Percentiles rank a stretch among this genome's conserved stretches.
Conservation (phyloP, 495 filamentous ascomycete species). For the Penicillium bovifimosum region DNA sequence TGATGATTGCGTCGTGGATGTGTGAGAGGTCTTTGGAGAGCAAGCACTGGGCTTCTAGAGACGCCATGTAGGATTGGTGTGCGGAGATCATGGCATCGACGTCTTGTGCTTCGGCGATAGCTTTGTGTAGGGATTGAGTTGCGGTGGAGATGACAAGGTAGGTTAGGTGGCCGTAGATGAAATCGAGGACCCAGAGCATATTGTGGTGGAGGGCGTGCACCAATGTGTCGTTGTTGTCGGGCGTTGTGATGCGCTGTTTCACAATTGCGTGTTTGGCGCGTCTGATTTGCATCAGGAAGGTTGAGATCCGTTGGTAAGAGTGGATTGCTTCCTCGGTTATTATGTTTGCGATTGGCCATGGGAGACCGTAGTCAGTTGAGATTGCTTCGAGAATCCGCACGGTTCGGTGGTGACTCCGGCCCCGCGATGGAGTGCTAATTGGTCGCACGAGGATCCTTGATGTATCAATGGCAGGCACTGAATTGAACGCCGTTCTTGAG, state of each 20-base stretch:
- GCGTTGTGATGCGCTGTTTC: constrained; percentile 35
- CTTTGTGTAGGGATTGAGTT: constrained; percentile 43
- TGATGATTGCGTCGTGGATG: constrained; percentile 60
- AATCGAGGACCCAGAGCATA: constrained; percentile 74
- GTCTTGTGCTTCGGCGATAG: constrained; percentile 58
- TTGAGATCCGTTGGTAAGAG: constrained; percentile 65
- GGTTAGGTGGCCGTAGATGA: constrained; percentile 68
- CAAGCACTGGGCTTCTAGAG: constrained; percentile 59
- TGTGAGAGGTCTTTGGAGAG: constrained; percentile 57
- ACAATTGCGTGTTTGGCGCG: constrained; percentile 65
- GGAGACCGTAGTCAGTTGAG: constrained; percentile 56
- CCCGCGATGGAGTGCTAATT: constrained; percentile 6
- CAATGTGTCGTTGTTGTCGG: constrained; percentile 29
- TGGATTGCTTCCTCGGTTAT: constrained; percentile 55
- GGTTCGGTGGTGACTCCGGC: constrained; percentile 23
- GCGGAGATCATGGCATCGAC: constrained; percentile 75
- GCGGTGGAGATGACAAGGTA: constrained; percentile 62
- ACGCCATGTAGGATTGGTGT: constrained; percentile 57
- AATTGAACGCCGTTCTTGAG: constrained; percentile 61
- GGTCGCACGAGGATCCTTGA: constrained; percentile 55
- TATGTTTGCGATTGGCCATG: constrained; percentile 85
- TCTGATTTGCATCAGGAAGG: constrained; percentile 70
- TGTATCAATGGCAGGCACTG: constrained; percentile 44
- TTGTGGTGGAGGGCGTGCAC: constrained; percentile 65
- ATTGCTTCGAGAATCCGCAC: constrained; percentile 52